phyloP scores from a whole-genome alignment of 306 rosid species.

The Rosa persica region DNA sequence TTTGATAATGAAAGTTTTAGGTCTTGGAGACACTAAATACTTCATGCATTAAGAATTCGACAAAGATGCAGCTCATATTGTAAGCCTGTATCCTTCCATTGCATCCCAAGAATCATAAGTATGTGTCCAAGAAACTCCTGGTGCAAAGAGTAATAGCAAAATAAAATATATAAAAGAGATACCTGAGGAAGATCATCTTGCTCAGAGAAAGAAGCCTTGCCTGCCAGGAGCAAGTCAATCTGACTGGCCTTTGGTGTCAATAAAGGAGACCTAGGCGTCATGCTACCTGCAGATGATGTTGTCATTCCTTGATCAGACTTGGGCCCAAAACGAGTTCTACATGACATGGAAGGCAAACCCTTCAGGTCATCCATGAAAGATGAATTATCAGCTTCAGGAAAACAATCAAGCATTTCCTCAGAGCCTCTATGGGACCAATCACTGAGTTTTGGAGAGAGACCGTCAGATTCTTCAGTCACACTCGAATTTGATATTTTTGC shows the following conservation, averaged over 20 bases:
- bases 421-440: constrained; percentile 98
- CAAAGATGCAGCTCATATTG: background rate
- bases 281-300: constrained; percentile 96
- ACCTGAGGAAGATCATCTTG: constrained; percentile 97
- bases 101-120: background rate
- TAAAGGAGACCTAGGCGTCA: constrained; percentile 98
- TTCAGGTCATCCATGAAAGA: constrained; percentile 86
- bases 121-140: constrained; percentile 7
- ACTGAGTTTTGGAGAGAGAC: constrained; percentile 84
- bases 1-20: background rate
- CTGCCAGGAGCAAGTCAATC: constrained; percentile 86
- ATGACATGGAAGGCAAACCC: constrained; percentile 88
- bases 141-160: background rate
- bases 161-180: constrained; percentile 23
- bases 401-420: constrained; percentile 96
- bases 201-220: constrained; percentile 92
- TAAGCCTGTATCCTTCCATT: background rate
- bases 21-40: background rate
- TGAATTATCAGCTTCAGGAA: constrained; percentile 84
- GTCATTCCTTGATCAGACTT: constrained; percentile 99
- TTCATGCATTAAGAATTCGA: background rate
- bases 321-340: constrained; percentile 97
- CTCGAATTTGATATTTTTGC: constrained; percentile 92
- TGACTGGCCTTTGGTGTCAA: constrained; percentile 95
- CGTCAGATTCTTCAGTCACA: constrained; percentile 91